Conservation (phyloP, 352 stramenopile species). For the Stephanocyclus meneghinianus region DNA sequence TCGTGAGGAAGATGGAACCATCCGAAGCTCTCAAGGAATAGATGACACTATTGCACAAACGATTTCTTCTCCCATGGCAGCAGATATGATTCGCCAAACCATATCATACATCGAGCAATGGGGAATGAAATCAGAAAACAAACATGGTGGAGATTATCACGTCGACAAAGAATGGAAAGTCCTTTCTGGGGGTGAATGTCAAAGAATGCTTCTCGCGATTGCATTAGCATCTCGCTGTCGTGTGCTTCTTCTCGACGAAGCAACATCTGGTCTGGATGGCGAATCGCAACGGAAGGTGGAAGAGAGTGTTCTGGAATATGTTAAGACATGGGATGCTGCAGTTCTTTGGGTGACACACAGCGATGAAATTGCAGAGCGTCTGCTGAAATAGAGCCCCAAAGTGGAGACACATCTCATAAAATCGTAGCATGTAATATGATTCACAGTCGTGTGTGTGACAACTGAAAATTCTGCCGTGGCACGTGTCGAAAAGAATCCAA, state of each 20-base stretch:
- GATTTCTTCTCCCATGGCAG: constrained; percentile 14
- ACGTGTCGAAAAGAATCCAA: too few species aligned
- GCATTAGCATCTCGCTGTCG: constrained; percentile 61
- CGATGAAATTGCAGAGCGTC: constrained; percentile 65
- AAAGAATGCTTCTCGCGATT: constrained; percentile 77
- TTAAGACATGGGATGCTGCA: constrained; percentile 22
- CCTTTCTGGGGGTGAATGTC: constrained; percentile 80
- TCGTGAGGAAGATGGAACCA: not conserved
- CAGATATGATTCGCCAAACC: constrained; percentile 49
- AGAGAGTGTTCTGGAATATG: constrained; percentile 59
- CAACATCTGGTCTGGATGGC: constrained; percentile 72
- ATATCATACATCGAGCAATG: constrained; percentile 55
- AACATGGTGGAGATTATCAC: constrained; percentile 23
- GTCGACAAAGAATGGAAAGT: constrained; percentile 71
- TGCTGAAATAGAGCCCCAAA: constrained; percentile 16
- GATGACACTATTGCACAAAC: constrained; percentile 8
- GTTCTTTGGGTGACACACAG: constrained; percentile 78
- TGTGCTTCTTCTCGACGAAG: constrained; percentile 81
- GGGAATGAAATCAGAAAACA: constrained; percentile 39
- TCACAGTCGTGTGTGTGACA: too few species aligned
- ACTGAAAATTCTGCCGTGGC: too few species aligned
- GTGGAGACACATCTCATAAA: too few species aligned
- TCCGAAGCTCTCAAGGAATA: not conserved
- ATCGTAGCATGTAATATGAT: too few species aligned
- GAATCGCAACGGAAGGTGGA: constrained; percentile 70